Evolutionary conservation across 2,329 filamentous ascomycete species (phyloP), one percentile per base, ranked within the genome.

Genomic region (Gliomastix tumulicola): DNA sequence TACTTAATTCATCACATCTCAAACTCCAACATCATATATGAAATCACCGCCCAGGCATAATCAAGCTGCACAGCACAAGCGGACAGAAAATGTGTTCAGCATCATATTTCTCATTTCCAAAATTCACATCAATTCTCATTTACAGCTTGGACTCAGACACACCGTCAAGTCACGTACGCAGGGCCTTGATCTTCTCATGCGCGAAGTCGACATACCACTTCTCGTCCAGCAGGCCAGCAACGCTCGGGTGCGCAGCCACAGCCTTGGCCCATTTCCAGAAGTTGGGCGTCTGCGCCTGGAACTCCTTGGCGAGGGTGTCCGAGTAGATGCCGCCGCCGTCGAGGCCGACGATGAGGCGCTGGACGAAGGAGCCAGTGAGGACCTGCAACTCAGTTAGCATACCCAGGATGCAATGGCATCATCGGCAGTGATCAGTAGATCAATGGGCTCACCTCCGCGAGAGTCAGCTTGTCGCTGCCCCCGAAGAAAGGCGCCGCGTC

Each of bases 211-310:
- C 25, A n/a, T n/a, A 13, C 17, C 13, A 13, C 25, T 28, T 28
- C 10, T 77, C 77, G 37, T 84, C 56, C 49, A 67, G 86, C 41
- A 82, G 77, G 33, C 62, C 68, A 1, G 66, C 76, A 13, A 90
- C 82, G 46, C 79, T 88, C 13, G 79, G 74, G 39, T 85, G 72
- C 40, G 65, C 63, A 6, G 69, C 56, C 3, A 82, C 71, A 2
- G 68, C 71, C 40, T 75, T 61, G 0, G 74, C 75, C 84, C 84
- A 89, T 44, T 71, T 76, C 50, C 69, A 70, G 53, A 85, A 87
- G 39, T 71, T 74, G 2, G 84, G 84, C n/a, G 81, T 61, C 38
- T 66, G 65, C 40, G 71, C 56, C 39, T 64, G 61, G 38, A 82
- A 59, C 16, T 60, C 65, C 34, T 59, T 53, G 32, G 59, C 50